Percentiles rank a stretch among this genome's conserved stretches.
Evolutionary conservation across 176 grass and related monocot genomes (phyloP).

Genomic region (Pontederia paniculata): DNA sequence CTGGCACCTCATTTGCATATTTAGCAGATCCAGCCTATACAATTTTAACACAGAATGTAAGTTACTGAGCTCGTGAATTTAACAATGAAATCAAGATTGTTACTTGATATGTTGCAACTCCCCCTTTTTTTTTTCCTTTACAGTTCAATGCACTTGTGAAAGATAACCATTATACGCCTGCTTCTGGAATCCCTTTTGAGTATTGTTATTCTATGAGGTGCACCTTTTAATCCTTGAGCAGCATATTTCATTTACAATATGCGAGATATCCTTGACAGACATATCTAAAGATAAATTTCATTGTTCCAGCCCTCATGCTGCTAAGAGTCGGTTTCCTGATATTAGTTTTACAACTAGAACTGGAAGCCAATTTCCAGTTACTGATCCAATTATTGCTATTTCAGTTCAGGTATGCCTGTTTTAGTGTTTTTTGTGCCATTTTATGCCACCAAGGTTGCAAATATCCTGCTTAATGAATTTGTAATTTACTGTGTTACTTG

Average conservation of each 20-base stretch:
- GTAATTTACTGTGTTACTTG: not conserved
- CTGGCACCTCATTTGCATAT: slow-evolving; percentile 79
- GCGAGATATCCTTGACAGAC: too few species aligned
- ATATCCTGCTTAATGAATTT: too few species aligned
- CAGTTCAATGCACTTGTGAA: slow-evolving; percentile 24
- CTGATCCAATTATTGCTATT: slow-evolving; percentile 6
- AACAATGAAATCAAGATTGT: too few species aligned
- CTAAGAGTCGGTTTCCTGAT: not conserved
- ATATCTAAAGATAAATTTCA: too few species aligned
- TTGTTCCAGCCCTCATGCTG: slow-evolving; percentile 19
- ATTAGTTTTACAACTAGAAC: slow-evolving; percentile 19
- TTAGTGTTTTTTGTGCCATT: too few species aligned
- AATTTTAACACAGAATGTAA: slow-evolving; percentile 58
- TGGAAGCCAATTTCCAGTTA: slow-evolving; percentile 26
- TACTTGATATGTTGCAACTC: not conserved
- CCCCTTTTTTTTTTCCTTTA: not conserved
- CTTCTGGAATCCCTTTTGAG: slow-evolving; percentile 22
- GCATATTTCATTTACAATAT: not conserved
- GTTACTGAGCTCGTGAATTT: not conserved
- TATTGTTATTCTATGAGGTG: slow-evolving; percentile 33
- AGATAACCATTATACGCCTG: not conserved
- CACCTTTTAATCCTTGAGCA: not conserved
- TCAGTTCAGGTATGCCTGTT: not conserved
- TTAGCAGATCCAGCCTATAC: slow-evolving; percentile 61
- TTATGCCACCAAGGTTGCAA: too few species aligned